A percentile compares a stretch with the other conserved stretches of the same genome.
Evolutionary conservation across 768 basidiomycete genomes (phyloP).

Genomic region (Flagelloscypha sp.): DNA sequence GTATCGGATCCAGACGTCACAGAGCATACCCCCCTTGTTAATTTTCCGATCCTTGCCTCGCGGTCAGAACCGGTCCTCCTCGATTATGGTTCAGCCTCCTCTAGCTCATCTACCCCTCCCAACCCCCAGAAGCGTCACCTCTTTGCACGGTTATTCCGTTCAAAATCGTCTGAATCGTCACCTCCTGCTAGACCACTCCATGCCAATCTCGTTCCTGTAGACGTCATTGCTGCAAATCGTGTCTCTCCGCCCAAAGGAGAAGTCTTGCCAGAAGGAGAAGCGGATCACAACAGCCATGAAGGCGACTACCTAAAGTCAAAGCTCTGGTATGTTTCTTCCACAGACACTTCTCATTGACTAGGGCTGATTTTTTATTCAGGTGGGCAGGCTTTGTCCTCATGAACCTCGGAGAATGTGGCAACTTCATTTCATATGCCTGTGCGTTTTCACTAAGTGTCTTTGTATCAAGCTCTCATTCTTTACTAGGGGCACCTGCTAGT

Average conservation of each 20-base stretch:
- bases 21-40: slow-evolving; percentile 2
- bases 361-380: slow-evolving; percentile 34
- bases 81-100: slow-evolving; percentile 17
- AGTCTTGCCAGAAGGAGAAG: slow-evolving; percentile 11
- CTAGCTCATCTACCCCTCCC: not conserved
- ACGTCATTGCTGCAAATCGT: slow-evolving; percentile 24
- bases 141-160: not conserved
- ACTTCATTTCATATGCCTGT: slow-evolving; percentile 89
- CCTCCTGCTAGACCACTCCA: slow-evolving; percentile 7
- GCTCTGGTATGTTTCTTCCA: slow-evolving; percentile 50
- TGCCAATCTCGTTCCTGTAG: slow-evolving; percentile 27
- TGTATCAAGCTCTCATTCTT: too few species aligned
- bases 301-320: slow-evolving; percentile 77
- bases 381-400: slow-evolving; percentile 86
- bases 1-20: not conserved
- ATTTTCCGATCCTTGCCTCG: slow-evolving; percentile 8
- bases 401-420: slow-evolving; percentile 85
- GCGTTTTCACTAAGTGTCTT: too few species aligned
- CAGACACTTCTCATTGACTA: not conserved
- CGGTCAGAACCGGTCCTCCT: slow-evolving; percentile 10
- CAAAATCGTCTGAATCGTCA: too few species aligned
- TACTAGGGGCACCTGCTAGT: slow-evolving; percentile 85
- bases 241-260: slow-evolving; percentile 14
- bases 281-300: slow-evolving; percentile 38
- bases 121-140: not conserved